Conservation (phyloP, 2,329 filamentous ascomycete species). For the Fusarium chlamydosporum region DNA sequence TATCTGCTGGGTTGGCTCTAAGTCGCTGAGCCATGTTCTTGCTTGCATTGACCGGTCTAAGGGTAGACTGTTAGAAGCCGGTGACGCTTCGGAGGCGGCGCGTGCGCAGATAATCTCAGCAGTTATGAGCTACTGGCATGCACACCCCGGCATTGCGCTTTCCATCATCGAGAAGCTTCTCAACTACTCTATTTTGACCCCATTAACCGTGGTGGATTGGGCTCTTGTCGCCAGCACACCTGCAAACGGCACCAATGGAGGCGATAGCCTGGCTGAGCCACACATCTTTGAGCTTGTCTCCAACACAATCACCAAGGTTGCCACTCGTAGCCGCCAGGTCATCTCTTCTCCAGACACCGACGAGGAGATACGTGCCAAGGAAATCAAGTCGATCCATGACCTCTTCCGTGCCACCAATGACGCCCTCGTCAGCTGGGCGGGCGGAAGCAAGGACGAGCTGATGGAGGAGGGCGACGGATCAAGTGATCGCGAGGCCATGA, state of each 20-base stretch:
- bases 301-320: conserved; percentile 91
- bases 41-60: conserved; percentile 97
- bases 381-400: conserved; percentile 80
- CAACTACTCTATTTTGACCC: conserved; percentile 95
- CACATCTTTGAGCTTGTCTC: conserved; percentile 92
- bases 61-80: conserved; percentile 85
- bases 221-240: conserved; percentile 75
- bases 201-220: conserved; percentile 90
- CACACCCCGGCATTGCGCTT: conserved; percentile 91
- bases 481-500: conserved; percentile 72
- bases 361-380: conserved; percentile 76
- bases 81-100: conserved; percentile 79
- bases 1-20: conserved; percentile 93
- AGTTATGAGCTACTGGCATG: conserved; percentile 92
- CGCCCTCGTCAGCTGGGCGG: conserved; percentile 78
- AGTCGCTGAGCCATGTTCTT: conserved; percentile 94
- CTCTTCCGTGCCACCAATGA: conserved; percentile 88
- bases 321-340: conserved; percentile 86
- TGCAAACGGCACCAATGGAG: conserved; percentile 65
- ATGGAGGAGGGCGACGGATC: conserved; percentile 76
- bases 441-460: conserved; percentile 79
- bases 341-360: conserved; percentile 72
- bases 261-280: conserved; percentile 76
- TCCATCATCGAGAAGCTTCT: conserved; percentile 96
- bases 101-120: conserved; percentile 90